Percentiles rank a stretch among this genome's conserved stretches.
Evolutionary conservation across 805 yeast species (phyloP).

Genomic region (Yarrowia sp.): DNA sequence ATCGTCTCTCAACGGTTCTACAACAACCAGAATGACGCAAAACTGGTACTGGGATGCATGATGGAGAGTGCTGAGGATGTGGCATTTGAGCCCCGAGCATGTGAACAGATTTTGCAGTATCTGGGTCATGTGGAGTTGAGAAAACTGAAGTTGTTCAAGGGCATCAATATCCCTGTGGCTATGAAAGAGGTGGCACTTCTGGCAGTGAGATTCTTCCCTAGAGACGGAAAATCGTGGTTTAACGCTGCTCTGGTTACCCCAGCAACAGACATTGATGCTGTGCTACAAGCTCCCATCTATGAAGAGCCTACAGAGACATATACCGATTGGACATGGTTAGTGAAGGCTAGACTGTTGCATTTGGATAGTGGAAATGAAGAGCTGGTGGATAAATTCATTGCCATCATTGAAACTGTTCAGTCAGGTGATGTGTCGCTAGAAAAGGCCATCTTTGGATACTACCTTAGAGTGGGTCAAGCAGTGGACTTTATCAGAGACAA

Average conservation of each 20-base stretch:
- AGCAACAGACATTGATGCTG: background rate
- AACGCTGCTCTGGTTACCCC: background rate
- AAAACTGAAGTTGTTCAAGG: conserved; percentile 15
- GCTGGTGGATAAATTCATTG: background rate
- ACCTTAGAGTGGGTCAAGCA: background rate
- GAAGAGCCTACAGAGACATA: background rate
- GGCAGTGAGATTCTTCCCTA: background rate
- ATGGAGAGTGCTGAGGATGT: conserved; percentile 10
- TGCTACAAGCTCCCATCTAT: background rate
- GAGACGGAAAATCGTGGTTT: conserved; percentile 17
- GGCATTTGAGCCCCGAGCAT: background rate
- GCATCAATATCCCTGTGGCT: background rate
- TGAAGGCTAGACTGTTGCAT: background rate
- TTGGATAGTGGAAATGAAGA: background rate
- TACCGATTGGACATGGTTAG: conserved; percentile 7
- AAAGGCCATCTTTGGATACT: conserved; percentile 8
- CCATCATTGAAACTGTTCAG: background rate
- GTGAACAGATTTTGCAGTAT: conserved; percentile 2
- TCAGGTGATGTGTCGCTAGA: background rate
- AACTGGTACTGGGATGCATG: conserved; percentile 5
- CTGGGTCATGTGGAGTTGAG: conserved; percentile 14
- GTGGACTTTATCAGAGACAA: conserved; percentile 3
- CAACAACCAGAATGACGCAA: conserved; percentile 18
- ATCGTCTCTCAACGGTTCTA: conserved; percentile 12
- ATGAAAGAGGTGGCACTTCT: conserved; percentile 12